phyloP scores from a whole-genome alignment of 2,329 filamentous ascomycete genomes.

The Aureobasidium sp. region DNA sequence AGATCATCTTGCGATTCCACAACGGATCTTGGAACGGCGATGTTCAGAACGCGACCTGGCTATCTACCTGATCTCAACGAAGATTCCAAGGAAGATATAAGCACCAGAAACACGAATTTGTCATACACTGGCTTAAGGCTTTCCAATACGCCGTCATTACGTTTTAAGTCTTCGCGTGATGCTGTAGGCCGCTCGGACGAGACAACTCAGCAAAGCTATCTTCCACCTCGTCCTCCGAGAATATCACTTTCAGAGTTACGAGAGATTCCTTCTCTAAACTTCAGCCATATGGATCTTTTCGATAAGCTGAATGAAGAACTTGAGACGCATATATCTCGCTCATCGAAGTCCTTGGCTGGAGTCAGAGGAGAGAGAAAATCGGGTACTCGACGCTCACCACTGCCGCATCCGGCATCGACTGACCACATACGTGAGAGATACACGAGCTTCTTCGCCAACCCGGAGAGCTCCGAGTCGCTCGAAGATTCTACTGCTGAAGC shows the following conservation, averaged over 20 bases:
- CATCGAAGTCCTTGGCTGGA: slow-evolving; percentile 34
- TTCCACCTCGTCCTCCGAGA: neutral
- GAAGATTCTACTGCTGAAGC: neutral
- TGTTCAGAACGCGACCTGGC: slow-evolving; percentile 21
- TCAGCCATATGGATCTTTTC: slow-evolving; percentile 41
- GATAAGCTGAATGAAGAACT: slow-evolving; percentile 40
- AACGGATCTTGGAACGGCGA: slow-evolving; percentile 23
- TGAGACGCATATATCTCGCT: slow-evolving; percentile 26
- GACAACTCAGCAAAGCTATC: neutral
- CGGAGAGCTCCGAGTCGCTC: slow-evolving; percentile 31
- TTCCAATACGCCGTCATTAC: slow-evolving; percentile 18
- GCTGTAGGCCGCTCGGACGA: neutral
- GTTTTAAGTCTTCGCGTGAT: neutral
- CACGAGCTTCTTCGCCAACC: slow-evolving; percentile 38
- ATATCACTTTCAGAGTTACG: slow-evolving; percentile 31
- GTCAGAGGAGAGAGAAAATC: slow-evolving; percentile 24
- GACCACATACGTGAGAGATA: slow-evolving; percentile 38
- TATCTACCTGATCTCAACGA: slow-evolving; percentile 41
- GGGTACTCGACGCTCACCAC: slow-evolving; percentile 28
- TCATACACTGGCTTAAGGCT: slow-evolving; percentile 17
- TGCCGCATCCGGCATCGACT: slow-evolving; percentile 33
- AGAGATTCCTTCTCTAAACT: slow-evolving; percentile 42
- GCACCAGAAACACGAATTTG: slow-evolving; percentile 24
- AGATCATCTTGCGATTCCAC: slow-evolving; percentile 21
- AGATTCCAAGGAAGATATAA: slow-evolving; percentile 43